A percentile compares a stretch with the other conserved stretches of the same genome.
Conservation (phyloP, 2,329 filamentous ascomycete genomes). For the Penicillium sp. region DNA sequence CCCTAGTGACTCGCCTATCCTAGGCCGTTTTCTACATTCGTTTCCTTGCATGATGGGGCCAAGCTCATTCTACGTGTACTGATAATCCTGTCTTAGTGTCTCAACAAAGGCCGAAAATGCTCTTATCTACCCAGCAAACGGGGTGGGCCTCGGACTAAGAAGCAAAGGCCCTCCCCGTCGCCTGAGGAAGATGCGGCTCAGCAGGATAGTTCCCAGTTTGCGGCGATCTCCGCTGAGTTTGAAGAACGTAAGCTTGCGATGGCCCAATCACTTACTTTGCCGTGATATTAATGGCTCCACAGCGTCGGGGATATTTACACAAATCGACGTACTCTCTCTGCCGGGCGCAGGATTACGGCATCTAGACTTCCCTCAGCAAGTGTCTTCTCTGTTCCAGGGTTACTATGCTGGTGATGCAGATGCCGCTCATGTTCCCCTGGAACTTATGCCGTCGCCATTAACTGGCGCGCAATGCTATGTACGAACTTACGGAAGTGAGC, state of each 20-base stretch:
- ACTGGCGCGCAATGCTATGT: constrained; percentile 31
- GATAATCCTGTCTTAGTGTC: constrained; percentile 33
- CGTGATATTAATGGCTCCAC: constrained; percentile 21
- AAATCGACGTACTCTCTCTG: constrained; percentile 42
- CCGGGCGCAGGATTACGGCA: constrained; percentile 42
- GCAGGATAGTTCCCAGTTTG: constrained; percentile 23
- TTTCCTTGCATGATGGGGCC: not conserved
- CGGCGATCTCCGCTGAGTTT: constrained; percentile 28
- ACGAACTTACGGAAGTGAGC: constrained; percentile 42
- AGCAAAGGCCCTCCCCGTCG: constrained; percentile 26
- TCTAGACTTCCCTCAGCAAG: constrained; percentile 41
- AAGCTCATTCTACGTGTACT: not conserved
- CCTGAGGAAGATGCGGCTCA: constrained; percentile 17
- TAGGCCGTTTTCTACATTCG: not conserved
- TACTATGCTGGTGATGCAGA: constrained; percentile 31
- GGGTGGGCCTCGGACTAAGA: constrained; percentile 46
- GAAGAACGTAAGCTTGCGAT: constrained; percentile 32
- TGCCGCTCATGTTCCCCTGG: constrained; percentile 28
- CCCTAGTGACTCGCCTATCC: not conserved
- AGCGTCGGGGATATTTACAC: constrained; percentile 39
- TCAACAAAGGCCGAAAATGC: constrained; percentile 41
- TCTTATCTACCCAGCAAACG: constrained; percentile 46
- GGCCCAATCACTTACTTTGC: not conserved
- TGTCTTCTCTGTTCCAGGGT: constrained; percentile 40
- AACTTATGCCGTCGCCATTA: constrained; percentile 28